These are phyloP conservation scores for Sclerotinia subarctica DNA, from an alignment of 2,329 filamentous ascomycete species.

Conservation along the genomic window DNA sequence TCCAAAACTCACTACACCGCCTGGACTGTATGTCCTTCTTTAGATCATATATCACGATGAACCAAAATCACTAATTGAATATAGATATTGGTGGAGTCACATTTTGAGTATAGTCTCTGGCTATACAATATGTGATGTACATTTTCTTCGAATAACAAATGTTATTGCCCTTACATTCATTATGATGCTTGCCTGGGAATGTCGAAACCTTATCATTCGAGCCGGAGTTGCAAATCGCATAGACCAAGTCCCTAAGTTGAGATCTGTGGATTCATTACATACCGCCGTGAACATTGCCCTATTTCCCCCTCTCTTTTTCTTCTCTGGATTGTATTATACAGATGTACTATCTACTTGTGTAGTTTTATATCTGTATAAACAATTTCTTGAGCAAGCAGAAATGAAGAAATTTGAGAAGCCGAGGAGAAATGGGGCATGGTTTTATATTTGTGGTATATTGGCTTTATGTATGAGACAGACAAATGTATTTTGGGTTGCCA, in stretches of 20 bases:
- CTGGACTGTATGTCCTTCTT: conserved; percentile 63
- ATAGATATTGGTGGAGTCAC: conserved; percentile 42
- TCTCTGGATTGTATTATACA: conserved; percentile 92
- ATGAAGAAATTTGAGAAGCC: neutral
- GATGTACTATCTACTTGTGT: conserved; percentile 78
- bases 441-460: conserved; percentile 55
- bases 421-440: conserved; percentile 31
- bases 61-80: conserved; percentile 26
- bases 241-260: conserved; percentile 18
- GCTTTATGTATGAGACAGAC: conserved; percentile 84
- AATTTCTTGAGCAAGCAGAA: conserved; percentile 45
- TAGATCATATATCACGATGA: neutral
- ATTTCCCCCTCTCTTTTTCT: conserved; percentile 93
- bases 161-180: conserved; percentile 45
- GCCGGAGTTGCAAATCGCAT: neutral
- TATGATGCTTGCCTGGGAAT: conserved; percentile 36
- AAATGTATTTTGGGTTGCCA: conserved; percentile 91
- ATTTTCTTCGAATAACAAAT: conserved; percentile 50
- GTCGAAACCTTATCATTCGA: conserved; percentile 30
- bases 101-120: conserved; percentile 45
- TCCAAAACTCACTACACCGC: conserved; percentile 94
- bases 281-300: conserved; percentile 75
- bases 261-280: conserved; percentile 41
- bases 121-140: conserved; percentile 41
- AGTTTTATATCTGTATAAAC: conserved; percentile 67